phyloP scores from a whole-genome alignment of 805 yeast species.

The Candida nanaspora region DNA sequence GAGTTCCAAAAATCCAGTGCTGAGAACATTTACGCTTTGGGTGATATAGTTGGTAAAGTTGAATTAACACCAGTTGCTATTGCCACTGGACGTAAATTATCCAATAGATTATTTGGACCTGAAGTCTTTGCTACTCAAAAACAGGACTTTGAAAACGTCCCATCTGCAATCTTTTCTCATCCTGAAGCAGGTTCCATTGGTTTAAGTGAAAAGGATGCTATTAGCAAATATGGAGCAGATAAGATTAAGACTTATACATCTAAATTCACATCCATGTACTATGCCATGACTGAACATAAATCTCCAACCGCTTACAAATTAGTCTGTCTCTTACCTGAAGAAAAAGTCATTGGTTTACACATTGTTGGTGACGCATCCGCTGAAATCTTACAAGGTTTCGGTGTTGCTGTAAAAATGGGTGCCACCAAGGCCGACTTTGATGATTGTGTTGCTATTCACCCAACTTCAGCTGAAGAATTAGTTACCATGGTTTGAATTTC shows the following conservation, averaged over 20 bases:
- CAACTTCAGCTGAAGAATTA: constrained; percentile 96
- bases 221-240: constrained; percentile 69
- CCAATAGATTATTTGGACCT: constrained; percentile 89
- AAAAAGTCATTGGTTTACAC: constrained; percentile 93
- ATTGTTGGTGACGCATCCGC: constrained; percentile 85
- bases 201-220: constrained; percentile 71
- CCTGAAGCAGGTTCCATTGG: constrained; percentile 98
- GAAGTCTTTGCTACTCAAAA: constrained; percentile 61
- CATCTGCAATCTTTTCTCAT: constrained; percentile 95
- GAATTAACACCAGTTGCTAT: constrained; percentile 98
- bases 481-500: constrained; percentile 60
- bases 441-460: constrained; percentile 95
- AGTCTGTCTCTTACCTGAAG: constrained; percentile 63
- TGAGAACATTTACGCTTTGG: constrained; percentile 71
- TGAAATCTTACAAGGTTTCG: constrained; percentile 96
- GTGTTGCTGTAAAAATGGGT: constrained; percentile 98
- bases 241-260: constrained; percentile 77
- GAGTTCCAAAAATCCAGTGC: constrained; percentile 81
- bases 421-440: constrained; percentile 97
- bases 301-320: constrained; percentile 84
- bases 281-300: constrained; percentile 77
- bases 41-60: constrained; percentile 89
- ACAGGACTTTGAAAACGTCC: constrained; percentile 80
- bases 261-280: constrained; percentile 86
- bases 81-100: constrained; percentile 92